Percentiles rank a stretch among this genome's conserved stretches.
phyloP scores from a whole-genome alignment of 305 asterid species.

The Nicotiana rustica region DNA sequence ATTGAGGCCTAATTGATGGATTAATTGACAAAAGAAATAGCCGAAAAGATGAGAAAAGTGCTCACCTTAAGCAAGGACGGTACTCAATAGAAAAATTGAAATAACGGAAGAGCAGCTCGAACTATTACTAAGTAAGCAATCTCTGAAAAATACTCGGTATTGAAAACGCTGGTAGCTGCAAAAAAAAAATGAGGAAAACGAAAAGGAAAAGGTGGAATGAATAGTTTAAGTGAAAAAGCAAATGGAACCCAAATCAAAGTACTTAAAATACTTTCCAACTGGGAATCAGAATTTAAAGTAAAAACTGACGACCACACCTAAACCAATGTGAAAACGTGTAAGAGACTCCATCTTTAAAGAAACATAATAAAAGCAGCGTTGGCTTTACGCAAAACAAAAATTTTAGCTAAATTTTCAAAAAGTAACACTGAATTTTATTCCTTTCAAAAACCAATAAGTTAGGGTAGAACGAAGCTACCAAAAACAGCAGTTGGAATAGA shows the following conservation, averaged over 20 bases:
- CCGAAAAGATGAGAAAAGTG: neutral
- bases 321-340: neutral
- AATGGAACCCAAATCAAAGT: slow-evolving; percentile 17
- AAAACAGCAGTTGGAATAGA: neutral
- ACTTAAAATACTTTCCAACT: neutral
- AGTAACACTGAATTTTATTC: neutral
- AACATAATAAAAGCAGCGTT: slow-evolving; percentile 30
- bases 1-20: neutral
- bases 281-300: neutral
- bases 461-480: neutral
- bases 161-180: neutral
- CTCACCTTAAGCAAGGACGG: neutral
- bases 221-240: neutral
- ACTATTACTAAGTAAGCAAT: neutral
- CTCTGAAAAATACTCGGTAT: neutral
- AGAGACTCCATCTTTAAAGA: neutral
- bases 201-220: neutral
- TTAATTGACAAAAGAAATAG: neutral
- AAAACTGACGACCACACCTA: neutral
- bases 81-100: neutral
- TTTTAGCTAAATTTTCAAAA: neutral
- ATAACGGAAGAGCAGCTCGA: neutral
- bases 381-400: neutral
- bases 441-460: neutral
- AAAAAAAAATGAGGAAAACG: neutral